A percentile compares a stretch with the other conserved stretches of the same genome.
These are phyloP conservation scores for Perkinsus chesapeaki DNA, from an alignment of 169 alveolate species.

Conservation along the genomic window DNA sequence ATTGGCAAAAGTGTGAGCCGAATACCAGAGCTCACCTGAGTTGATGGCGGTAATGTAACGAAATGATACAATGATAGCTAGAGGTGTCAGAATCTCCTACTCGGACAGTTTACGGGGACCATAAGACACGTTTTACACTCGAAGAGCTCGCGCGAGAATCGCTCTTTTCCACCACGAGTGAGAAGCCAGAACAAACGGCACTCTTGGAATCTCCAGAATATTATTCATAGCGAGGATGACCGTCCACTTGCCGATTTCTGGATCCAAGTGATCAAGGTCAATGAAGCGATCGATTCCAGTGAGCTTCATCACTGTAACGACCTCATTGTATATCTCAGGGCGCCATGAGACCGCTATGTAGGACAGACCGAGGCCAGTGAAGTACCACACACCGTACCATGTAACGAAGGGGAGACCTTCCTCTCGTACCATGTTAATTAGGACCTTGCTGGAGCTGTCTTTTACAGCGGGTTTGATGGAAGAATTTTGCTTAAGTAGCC, in stretches of 20 bases:
- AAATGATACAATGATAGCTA: not conserved
- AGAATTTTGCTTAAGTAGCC: no score
- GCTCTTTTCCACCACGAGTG: not conserved
- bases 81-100: not conserved
- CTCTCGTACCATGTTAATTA: not conserved
- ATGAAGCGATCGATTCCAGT: not conserved
- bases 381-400: not conserved
- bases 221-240: not conserved
- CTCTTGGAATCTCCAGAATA: not conserved
- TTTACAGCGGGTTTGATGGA: not conserved
- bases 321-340: not conserved
- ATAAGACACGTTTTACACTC: not conserved
- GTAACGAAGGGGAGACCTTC: not conserved
- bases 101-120: not conserved
- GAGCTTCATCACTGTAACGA: not conserved
- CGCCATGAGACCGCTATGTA: not conserved
- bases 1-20: not conserved
- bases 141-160: not conserved
- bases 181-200: not conserved
- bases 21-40: not conserved
- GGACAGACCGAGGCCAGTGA: not conserved
- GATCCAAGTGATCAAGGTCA: not conserved
- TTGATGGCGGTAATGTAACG: no score
- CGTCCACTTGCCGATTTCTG: not conserved
- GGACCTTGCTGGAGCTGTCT: not conserved